Base-by-base conservation (phyloP, 192 early-diverging fungal genomes). In the Mortierella hygrophila region DNA sequence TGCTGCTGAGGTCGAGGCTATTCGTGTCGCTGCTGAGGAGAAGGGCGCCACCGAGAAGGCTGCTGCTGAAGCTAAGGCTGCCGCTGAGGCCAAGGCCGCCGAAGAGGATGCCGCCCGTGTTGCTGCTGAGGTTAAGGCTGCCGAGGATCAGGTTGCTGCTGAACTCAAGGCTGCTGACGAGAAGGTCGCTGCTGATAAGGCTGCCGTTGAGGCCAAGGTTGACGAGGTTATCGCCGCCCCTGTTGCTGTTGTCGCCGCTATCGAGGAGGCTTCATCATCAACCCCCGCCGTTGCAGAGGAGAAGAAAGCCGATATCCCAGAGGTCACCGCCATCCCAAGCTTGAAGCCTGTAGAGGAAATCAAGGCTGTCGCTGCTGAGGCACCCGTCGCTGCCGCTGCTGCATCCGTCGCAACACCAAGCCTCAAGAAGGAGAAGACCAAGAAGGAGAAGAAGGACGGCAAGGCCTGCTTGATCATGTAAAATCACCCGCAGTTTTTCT, bases 391-490 rank as follows among this genome's bases (percentile, higher is more conserved):
- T 13, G 13, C 69, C 18, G 23, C 60, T 16, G 41, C 68, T 9
- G 44, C 57, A 11, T 4, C 78, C 5, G 37, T 69, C 11, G 47
- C 35, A 32, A n/a, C 74, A 4, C 38, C 55, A 55, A 77, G 42
- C 68, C 57, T 75, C 69, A 86, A 86, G 84, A 82, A 82, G 75
- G 81, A 82, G 35, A 82, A 82, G 82, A 78, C 16, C 40, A 72
- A 79, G 77, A 84, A 84, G 82, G 76, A 78, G 46, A 79, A 85
- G 78, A 85, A 85, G 78, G 81, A 82, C 23, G 68, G 63, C 46
- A 86, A 86, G 79, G 54, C 74, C 32, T 86, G 84, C 75, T 74
- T 54, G 32, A 86, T 86, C 79, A 86, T 86, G 84, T 86, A 86
- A 74, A 80, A 6, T 20, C 57, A 35, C 21, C 49, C 26, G 76